Conservation (phyloP, 2,329 filamentous ascomycete species). For the Cytospora schulzeri region DNA sequence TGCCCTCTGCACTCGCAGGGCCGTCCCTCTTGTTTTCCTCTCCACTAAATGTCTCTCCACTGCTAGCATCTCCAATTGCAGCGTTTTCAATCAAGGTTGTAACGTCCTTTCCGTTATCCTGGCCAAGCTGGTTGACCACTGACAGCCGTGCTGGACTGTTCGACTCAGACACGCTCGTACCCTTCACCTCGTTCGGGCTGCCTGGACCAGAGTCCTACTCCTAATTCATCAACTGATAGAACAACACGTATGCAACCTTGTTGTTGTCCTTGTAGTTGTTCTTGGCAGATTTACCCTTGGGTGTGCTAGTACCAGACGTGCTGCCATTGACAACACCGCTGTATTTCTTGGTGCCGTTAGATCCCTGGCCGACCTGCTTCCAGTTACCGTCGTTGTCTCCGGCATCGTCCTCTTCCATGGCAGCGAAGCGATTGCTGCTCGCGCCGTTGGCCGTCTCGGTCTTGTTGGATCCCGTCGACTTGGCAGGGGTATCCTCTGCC, state of each 20-base stretch:
- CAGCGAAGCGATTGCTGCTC: constrained; percentile 72
- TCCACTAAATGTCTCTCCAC: background rate
- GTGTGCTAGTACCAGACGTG: constrained; percentile 51
- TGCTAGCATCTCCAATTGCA: background rate
- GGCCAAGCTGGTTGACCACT: background rate
- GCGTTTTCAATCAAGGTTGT: background rate
- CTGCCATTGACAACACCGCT: constrained; percentile 69
- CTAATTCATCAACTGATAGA: constrained; percentile 66
- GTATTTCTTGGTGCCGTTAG: constrained; percentile 76
- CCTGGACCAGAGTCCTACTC: background rate
- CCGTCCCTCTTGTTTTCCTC: background rate
- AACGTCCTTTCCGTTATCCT: background rate
- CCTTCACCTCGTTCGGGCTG: background rate
- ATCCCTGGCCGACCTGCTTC: constrained; percentile 72
- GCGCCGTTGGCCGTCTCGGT: constrained; percentile 53
- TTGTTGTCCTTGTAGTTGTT: constrained; percentile 76
- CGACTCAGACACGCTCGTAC: background rate
- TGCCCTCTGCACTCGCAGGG: background rate
- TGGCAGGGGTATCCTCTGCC: constrained; percentile 70
- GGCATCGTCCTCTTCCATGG: constrained; percentile 66
- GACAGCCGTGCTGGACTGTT: background rate
- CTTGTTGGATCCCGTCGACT: constrained; percentile 68
- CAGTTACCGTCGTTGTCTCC: constrained; percentile 66
- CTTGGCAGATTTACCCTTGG: constrained; percentile 60
- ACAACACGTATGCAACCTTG: constrained; percentile 95